Evolutionary conservation across 148 eudicot species (phyloP).

Genomic region (Cornus florida): DNA sequence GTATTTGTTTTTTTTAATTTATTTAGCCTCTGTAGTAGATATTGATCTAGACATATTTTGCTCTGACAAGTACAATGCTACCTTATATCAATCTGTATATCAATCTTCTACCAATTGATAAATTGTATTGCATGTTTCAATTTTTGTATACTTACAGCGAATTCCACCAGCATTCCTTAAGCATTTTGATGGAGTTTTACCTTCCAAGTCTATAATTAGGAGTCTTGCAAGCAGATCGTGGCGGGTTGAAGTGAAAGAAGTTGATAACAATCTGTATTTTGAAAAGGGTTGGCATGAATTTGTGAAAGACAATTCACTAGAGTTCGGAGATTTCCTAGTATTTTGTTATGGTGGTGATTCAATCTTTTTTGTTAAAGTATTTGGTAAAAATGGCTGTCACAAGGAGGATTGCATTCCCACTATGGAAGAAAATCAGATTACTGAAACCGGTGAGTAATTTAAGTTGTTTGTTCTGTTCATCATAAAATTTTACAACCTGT

Average conservation of each 20-base stretch:
- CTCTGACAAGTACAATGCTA: neutral
- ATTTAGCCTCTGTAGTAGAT: too few relatives aligned
- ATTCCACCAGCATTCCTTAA: constrained; percentile 13
- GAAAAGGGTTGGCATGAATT: constrained; percentile 21
- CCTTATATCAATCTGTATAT: too few relatives aligned
- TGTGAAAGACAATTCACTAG: constrained; percentile 19
- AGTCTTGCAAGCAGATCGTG: constrained; percentile 10
- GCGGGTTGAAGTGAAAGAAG: constrained; percentile 11
- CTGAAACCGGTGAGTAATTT: neutral
- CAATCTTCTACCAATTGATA: neutral
- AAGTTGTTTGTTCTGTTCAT: too few relatives aligned
- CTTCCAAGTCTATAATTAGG: constrained; percentile 12
- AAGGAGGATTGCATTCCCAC: neutral
- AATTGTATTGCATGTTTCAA: neutral
- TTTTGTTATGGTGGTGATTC: constrained; percentile 12
- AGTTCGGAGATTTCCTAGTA: constrained; percentile 17
- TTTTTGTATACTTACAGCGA: constrained; percentile 1
- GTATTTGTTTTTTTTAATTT: too few relatives aligned
- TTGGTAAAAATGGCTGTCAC: constrained; percentile 9
- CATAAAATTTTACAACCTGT: too few relatives aligned
- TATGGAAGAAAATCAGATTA: neutral
- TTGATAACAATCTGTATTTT: constrained; percentile 2
- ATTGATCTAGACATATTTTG: neutral
- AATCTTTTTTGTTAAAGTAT: constrained; percentile 14
- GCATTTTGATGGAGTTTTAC: constrained; percentile 7